These are phyloP conservation scores for Chlamydomonas incerta DNA, from an alignment of 139 green algal genomes.

Conservation along the genomic window DNA sequence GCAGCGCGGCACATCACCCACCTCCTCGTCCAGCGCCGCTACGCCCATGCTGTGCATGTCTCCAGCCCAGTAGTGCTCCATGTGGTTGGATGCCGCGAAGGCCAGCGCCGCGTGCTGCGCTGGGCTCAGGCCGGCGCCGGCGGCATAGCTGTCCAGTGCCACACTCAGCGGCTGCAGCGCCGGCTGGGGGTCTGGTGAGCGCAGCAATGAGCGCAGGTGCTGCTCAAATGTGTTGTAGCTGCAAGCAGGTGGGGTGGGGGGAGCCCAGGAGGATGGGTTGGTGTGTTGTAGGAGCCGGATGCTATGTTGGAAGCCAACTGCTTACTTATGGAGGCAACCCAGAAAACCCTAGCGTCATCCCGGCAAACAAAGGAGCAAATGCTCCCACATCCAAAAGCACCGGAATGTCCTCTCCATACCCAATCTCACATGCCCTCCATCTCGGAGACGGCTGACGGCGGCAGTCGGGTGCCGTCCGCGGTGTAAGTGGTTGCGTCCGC, in stretches of 20 bases:
- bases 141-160: not conserved
- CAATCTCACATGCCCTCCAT: constrained; percentile 32
- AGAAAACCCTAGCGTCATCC: too few relatives aligned
- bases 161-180: constrained; percentile 13
- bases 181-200: not conserved
- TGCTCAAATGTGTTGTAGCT: constrained; percentile 32
- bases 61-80: constrained; percentile 52
- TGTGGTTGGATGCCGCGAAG: constrained; percentile 41
- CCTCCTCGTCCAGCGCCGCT: not conserved
- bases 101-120: not conserved
- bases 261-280: too few relatives aligned
- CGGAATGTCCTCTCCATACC: too few relatives aligned
- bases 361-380: too few relatives aligned
- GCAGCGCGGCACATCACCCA: too few relatives aligned
- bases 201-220: constrained; percentile 10
- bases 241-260: not conserved
- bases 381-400: too few relatives aligned
- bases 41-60: constrained; percentile 17
- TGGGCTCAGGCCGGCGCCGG: not conserved
- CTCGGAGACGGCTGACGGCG: not conserved
- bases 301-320: too few relatives aligned
- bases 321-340: too few relatives aligned
- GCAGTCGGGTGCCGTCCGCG: not conserved
- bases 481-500: constrained; percentile 5
- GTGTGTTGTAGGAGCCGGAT: too few relatives aligned